phyloP scores from a whole-genome alignment of 2,329 filamentous ascomycete species.

The Colletotrichum incanum region DNA sequence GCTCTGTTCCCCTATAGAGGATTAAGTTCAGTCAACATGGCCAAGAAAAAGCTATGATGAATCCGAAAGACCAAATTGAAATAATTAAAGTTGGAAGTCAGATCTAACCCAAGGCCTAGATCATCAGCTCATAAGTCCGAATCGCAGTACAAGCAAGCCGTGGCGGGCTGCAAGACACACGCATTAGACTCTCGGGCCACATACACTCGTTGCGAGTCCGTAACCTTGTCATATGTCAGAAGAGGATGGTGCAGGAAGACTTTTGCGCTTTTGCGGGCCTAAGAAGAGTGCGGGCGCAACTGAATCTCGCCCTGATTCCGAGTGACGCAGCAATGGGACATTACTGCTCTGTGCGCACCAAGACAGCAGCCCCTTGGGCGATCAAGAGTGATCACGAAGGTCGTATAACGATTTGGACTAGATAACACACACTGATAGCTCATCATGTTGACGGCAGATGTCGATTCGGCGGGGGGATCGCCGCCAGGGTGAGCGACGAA shows the following conservation, averaged over 20 bases:
- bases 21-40: background rate
- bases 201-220: slow-evolving; percentile 28
- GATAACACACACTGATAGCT: background rate
- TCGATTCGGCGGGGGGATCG: slow-evolving; percentile 28
- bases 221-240: slow-evolving; percentile 36
- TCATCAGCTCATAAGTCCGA: background rate
- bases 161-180: background rate
- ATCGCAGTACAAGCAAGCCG: slow-evolving; percentile 7
- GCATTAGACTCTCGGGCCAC: slow-evolving; percentile 28
- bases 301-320: slow-evolving; percentile 24
- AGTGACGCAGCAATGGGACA: slow-evolving; percentile 9
- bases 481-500: slow-evolving; percentile 10
- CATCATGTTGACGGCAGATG: slow-evolving; percentile 1
- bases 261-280: slow-evolving; percentile 17
- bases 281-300: slow-evolving; percentile 28
- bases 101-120: background rate
- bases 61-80: background rate
- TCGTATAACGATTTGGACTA: background rate
- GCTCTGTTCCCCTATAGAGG: background rate
- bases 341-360: slow-evolving; percentile 3
- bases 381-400: background rate
- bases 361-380: background rate
- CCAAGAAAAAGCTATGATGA: background rate
- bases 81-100: background rate
- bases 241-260: slow-evolving; percentile 16